Conservation (phyloP, 441 rosid genomes). For the Biscutella laevigata region DNA sequence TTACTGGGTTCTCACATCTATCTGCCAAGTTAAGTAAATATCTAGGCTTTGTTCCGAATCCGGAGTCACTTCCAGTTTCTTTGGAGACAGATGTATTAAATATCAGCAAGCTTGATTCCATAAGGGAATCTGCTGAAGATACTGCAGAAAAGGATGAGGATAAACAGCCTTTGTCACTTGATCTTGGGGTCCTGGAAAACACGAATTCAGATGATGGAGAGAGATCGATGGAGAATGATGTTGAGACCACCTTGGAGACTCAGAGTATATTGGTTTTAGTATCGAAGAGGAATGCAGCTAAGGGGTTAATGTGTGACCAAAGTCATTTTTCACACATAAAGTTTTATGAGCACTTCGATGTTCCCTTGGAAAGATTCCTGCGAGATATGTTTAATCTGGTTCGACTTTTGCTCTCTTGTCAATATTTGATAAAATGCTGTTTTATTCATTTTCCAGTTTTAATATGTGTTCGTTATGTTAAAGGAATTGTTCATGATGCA, state of each 20-base stretch:
- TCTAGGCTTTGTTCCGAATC: conserved; percentile 43
- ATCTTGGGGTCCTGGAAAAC: conserved; percentile 25
- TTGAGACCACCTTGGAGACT: conserved; percentile 42
- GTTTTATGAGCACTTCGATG: conserved; percentile 81
- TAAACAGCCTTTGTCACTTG: conserved; percentile 25
- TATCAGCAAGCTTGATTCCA: conserved; percentile 28
- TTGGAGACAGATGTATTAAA: conserved; percentile 29
- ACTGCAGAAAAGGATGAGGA: conserved; percentile 32
- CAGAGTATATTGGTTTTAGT: conserved; percentile 87
- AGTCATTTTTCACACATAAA: conserved; percentile 89
- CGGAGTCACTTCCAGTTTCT: conserved; percentile 38
- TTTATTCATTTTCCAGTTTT: background rate
- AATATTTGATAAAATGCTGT: background rate
- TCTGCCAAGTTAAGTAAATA: conserved; percentile 67
- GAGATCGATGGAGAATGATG: conserved; percentile 31
- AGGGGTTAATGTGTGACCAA: conserved; percentile 73
- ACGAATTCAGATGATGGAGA: conserved; percentile 34
- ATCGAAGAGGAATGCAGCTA: conserved; percentile 61
- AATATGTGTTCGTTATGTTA: background rate
- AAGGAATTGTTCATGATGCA: conserved; percentile 34
- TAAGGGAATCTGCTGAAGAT: conserved; percentile 30
- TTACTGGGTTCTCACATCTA: conserved; percentile 69
- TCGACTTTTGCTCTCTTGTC: conserved; percentile 14
- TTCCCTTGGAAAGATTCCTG: conserved; percentile 85
- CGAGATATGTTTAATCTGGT: conserved; percentile 87